Evolutionary conservation across 2,329 filamentous ascomycete species (phyloP).

Genomic region (Penicillium sp.): DNA sequence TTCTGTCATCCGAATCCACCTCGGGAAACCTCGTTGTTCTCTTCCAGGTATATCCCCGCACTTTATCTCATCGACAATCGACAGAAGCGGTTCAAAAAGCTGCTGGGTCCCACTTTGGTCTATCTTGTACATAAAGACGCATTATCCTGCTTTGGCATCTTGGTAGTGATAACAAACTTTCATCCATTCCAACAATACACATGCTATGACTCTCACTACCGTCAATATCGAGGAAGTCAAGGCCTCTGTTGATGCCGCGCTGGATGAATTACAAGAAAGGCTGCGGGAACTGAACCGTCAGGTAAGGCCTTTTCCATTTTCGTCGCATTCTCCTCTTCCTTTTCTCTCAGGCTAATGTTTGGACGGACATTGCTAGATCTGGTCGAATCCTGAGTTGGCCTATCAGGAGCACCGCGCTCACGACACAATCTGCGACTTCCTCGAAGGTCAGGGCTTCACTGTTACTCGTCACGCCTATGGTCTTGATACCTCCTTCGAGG

Average conservation of each 20-base stretch:
- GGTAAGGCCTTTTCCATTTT: conserved; percentile 11
- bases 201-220: conserved; percentile 17
- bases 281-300: conserved; percentile 28
- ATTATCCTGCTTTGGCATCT: background rate
- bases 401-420: conserved; percentile 54
- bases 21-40: background rate
- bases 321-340: no score
- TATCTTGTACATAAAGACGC: background rate
- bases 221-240: conserved; percentile 23
- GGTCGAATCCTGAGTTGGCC: conserved; percentile 51
- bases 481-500: conserved; percentile 52
- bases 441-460: conserved; percentile 45
- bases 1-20: no score
- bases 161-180: background rate
- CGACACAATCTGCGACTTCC: conserved; percentile 46
- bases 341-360: background rate
- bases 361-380: conserved; percentile 32
- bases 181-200: background rate
- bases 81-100: background rate
- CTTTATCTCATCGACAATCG: conserved; percentile 1
- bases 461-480: conserved; percentile 52
- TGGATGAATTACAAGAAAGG: conserved; percentile 19
- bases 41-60: background rate
- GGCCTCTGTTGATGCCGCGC: conserved; percentile 18
- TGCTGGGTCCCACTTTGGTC: background rate